These are phyloP conservation scores for Amanita phalloides DNA, from an alignment of 768 basidiomycete genomes.

Conservation along the genomic window DNA sequence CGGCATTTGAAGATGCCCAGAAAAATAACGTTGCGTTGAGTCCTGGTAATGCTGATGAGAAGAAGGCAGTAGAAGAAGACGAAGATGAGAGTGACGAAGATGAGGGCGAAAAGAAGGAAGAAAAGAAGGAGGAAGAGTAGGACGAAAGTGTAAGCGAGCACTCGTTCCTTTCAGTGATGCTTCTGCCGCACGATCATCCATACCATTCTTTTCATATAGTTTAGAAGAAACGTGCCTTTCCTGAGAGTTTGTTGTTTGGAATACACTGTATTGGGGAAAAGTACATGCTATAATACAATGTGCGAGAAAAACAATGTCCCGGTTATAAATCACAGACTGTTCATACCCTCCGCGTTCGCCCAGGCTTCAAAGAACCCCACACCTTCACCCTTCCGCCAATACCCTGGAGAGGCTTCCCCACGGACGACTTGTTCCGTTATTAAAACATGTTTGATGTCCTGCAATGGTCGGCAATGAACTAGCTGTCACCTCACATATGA, in stretches of 20 bases:
- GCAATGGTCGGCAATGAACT: background rate
- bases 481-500: background rate
- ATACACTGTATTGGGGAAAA: background rate
- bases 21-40: constrained; percentile 44
- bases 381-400: constrained; percentile 64
- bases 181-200: constrained; percentile 4
- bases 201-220: constrained; percentile 12
- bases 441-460: constrained; percentile 78
- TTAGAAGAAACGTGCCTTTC: background rate
- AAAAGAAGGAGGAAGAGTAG: constrained; percentile 19
- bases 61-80: constrained; percentile 19
- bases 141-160: background rate
- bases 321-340: background rate
- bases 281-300: constrained; percentile 2
- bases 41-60: constrained; percentile 13
- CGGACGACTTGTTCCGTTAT: constrained; percentile 64
- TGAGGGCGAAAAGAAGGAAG: constrained; percentile 20
- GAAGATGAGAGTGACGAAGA: constrained; percentile 15
- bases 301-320: constrained; percentile 3
- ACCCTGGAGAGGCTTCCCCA: constrained; percentile 51
- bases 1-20: constrained; percentile 80
- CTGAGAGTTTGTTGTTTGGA: background rate
- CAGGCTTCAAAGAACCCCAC: constrained; percentile 69
- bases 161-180: background rate
- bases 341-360: constrained; percentile 50